phyloP scores from a whole-genome alignment of 805 yeast species.

The Osmozyma mogii region DNA sequence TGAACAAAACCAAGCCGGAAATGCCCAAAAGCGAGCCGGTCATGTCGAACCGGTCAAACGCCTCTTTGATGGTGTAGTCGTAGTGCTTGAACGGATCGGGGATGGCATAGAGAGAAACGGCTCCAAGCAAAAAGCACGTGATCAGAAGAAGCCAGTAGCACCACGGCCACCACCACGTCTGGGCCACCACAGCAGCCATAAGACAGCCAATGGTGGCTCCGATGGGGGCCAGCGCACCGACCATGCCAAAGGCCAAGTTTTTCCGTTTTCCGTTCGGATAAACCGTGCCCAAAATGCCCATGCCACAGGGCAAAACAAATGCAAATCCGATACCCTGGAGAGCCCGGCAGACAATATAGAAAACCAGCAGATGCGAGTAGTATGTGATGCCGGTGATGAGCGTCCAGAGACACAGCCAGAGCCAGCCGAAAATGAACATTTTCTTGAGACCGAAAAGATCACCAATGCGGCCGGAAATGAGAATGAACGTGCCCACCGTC shows the following conservation, averaged over 20 bases:
- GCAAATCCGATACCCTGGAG: conserved; percentile 63
- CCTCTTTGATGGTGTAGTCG: conserved; percentile 8
- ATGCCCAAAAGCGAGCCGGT: conserved; percentile 52
- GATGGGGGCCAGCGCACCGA: conserved; percentile 56
- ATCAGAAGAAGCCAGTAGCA: conserved; percentile 43
- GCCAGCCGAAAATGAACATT: conserved; percentile 47
- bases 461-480: conserved; percentile 63
- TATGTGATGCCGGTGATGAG: conserved; percentile 51
- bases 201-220: conserved; percentile 53
- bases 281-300: conserved; percentile 45
- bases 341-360: conserved; percentile 50
- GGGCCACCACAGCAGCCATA: conserved; percentile 42
- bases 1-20: conserved; percentile 51
- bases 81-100: conserved; percentile 20
- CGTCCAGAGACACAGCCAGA: conserved; percentile 50
- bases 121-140: conserved; percentile 23
- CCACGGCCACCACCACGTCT: conserved; percentile 55
- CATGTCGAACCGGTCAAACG: conserved; percentile 11
- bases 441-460: conserved; percentile 60
- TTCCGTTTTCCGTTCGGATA: conserved; percentile 39
- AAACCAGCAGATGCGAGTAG: conserved; percentile 41
- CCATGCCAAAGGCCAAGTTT: conserved; percentile 44
- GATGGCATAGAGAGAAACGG: conserved; percentile 27
- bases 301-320: conserved; percentile 47
- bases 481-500: conserved; percentile 65